A percentile compares a stretch with the other conserved stretches of the same genome.
These are phyloP conservation scores for Byssothecium circinans DNA, from an alignment of 2,329 filamentous ascomycete genomes.

Conservation along the genomic window DNA sequence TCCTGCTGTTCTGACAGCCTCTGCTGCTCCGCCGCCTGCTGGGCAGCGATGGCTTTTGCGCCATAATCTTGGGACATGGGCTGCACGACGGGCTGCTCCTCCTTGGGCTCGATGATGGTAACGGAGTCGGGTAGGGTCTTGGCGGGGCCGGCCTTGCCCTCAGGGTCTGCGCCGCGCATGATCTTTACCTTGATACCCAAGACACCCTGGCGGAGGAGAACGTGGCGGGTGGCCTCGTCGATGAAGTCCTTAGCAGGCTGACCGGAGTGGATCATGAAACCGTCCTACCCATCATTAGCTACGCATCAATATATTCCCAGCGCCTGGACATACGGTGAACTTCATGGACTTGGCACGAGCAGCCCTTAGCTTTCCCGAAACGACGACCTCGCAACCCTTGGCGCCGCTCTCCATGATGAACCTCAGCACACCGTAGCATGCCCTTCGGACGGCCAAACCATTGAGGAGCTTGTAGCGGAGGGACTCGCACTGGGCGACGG, in stretches of 20 bases:
- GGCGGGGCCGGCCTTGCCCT: conserved; percentile 97
- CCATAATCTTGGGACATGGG: conserved; percentile 99
- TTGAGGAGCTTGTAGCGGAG: conserved; percentile 99
- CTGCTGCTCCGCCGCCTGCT: conserved; percentile 66
- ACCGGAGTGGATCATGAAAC: conserved; percentile 99
- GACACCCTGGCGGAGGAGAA: conserved; percentile 99
- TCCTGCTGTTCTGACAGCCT: conserved; percentile 62
- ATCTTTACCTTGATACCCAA: conserved; percentile 99
- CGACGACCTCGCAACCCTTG: conserved; percentile 99
- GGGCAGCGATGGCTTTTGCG: conserved; percentile 76
- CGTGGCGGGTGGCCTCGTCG: conserved; percentile 96
- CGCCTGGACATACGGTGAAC: conserved; percentile 77
- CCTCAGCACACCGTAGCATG: conserved; percentile 99
- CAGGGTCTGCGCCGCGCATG: conserved; percentile 99
- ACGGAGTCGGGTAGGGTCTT: conserved; percentile 98
- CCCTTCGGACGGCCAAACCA: conserved; percentile 96
- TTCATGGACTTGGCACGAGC: conserved; percentile 99
- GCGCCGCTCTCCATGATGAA: conserved; percentile 99
- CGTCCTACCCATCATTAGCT: conserved; percentile 60
- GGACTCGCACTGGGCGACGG: conserved; percentile 99
- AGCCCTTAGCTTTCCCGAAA: conserved; percentile 97
- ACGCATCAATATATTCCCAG: not conserved
- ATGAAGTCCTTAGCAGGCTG: conserved; percentile 99
- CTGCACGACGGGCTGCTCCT: conserved; percentile 93
- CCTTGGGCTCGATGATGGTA: conserved; percentile 99